Base-by-base conservation (phyloP, 2,329 filamentous ascomycete genomes). In the Diaporthe sp. region DNA sequence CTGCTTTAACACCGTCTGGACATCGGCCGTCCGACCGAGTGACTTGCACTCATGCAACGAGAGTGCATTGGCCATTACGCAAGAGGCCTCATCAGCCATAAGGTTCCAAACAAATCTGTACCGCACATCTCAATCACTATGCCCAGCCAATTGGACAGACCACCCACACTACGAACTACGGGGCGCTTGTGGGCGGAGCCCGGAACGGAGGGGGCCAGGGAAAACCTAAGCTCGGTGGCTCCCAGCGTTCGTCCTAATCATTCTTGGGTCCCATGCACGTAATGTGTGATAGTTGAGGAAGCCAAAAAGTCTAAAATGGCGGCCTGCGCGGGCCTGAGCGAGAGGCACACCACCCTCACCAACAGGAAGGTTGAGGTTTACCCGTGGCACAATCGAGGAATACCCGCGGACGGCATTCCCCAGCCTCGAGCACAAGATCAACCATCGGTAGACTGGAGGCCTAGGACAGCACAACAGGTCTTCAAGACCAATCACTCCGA, bases 391-490 rank as follows among this genome's bases (percentile, higher is more conserved):
- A 25, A 17, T 19, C 60, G 64, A 67, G 33, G 61, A 67, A 52
- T 67, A 38, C n/a, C 64, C 64, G 64, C 45, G n/a, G 64, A 52
- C 64, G 33, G 64, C 64, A 52, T 38, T 22, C 28, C 64, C 45
- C 47, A 30, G 64, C 33, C 7, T 19, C 35, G 22, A n/a, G 8
- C 30, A n/a, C 15, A 30, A 12, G 19, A 42, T 33, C 28, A 10
- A 19, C 3, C 22, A 22, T 35, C 30, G 45, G 13, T 12, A 19
- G 12, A 28, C 12, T 67, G 5, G 1, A 67, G 3, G 33, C 64
- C 4, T n/a, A 19, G 15, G 45, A 5, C 13, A 2, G 15, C 12
- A 19, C 2, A 42, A 50, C 3, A 25, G 42, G 45, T 30, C 9
- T 8, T 8, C n/a, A 38, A 28, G 13, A 3, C 45, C 64, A 52